Conservation (phyloP, 2,329 filamentous ascomycete genomes). For the Cordyceps javanica region DNA sequence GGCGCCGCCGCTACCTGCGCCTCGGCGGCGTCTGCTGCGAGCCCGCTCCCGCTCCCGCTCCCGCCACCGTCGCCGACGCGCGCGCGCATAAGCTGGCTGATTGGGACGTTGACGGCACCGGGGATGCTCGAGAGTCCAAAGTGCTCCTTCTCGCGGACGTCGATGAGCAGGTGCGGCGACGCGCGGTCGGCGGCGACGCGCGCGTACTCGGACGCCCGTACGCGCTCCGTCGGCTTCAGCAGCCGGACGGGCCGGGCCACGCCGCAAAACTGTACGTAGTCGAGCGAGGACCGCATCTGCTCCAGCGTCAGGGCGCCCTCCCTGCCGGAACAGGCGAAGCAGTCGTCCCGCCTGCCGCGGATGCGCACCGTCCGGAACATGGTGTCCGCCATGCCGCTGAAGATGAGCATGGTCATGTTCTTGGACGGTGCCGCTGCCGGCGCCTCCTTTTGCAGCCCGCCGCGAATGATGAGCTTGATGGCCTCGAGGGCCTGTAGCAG, state of each 20-base stretch:
- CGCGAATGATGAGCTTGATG: conserved; percentile 67
- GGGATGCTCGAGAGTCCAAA: conserved; percentile 73
- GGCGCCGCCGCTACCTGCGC: conserved; percentile 18
- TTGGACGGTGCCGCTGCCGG: conserved; percentile 18
- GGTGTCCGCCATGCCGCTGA: conserved; percentile 37
- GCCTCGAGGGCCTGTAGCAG: conserved; percentile 86
- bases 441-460: conserved; percentile 19
- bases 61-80: conserved; percentile 15
- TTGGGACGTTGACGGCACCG: conserved; percentile 66
- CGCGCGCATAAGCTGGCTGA: conserved; percentile 48
- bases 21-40: too few relatives aligned
- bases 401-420: conserved; percentile 36
- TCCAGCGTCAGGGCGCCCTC: conserved; percentile 53
- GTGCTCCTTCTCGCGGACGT: conserved; percentile 79
- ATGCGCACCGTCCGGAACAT: conserved; percentile 71
- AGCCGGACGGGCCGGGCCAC: conserved; percentile 46
- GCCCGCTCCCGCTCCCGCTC: too few relatives aligned
- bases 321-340: conserved; percentile 66
- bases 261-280: conserved; percentile 86
- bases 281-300: conserved; percentile 57
- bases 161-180: conserved; percentile 56
- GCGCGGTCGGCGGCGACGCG: conserved; percentile 14
- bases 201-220: conserved; percentile 59
- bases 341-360: conserved; percentile 61
- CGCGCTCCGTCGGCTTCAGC: conserved; percentile 58